These are phyloP conservation scores for Pseudomassariella vexata DNA, from an alignment of 2,329 filamentous ascomycete species.

Conservation along the genomic window DNA sequence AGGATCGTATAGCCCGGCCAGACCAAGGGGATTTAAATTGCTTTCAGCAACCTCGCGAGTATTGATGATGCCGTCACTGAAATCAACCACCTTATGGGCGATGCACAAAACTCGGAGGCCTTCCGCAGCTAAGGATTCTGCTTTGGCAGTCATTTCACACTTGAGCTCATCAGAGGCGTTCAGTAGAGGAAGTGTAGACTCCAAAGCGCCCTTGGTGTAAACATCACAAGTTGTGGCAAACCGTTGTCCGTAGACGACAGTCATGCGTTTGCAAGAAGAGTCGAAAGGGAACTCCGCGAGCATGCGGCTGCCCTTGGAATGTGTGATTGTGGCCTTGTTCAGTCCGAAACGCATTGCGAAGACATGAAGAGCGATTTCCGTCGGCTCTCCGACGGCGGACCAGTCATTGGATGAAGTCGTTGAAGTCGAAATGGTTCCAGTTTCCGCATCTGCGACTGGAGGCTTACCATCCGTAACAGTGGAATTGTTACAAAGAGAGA, in stretches of 20 bases:
- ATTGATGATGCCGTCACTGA: slow-evolving; percentile 28
- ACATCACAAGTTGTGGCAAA: slow-evolving; percentile 32
- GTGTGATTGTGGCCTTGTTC: slow-evolving; percentile 34
- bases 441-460: slow-evolving; percentile 31
- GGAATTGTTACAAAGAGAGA: slow-evolving; percentile 58
- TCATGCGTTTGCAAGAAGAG: slow-evolving; percentile 70
- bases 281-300: slow-evolving; percentile 68
- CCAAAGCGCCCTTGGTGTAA: slow-evolving; percentile 54
- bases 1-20: slow-evolving; percentile 68
- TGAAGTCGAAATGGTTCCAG: slow-evolving; percentile 39
- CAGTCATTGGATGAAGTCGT: slow-evolving; percentile 42
- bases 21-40: slow-evolving; percentile 58
- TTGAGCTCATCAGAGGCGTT: slow-evolving; percentile 41
- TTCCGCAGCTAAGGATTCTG: slow-evolving; percentile 52
- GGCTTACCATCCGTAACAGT: slow-evolving; percentile 39
- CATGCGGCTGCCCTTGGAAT: slow-evolving; percentile 35
- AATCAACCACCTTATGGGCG: slow-evolving; percentile 43
- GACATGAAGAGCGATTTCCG: slow-evolving; percentile 69
- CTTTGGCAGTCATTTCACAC: slow-evolving; percentile 38
- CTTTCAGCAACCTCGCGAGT: slow-evolving; percentile 50
- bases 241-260: slow-evolving; percentile 52
- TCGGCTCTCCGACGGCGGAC: slow-evolving; percentile 61
- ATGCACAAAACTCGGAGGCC: slow-evolving; percentile 66
- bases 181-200: slow-evolving; percentile 49
- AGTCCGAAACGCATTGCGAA: slow-evolving; percentile 64